These are phyloP conservation scores for Termitomyces sp. DNA, from an alignment of 768 basidiomycete genomes.

Conservation along the genomic window DNA sequence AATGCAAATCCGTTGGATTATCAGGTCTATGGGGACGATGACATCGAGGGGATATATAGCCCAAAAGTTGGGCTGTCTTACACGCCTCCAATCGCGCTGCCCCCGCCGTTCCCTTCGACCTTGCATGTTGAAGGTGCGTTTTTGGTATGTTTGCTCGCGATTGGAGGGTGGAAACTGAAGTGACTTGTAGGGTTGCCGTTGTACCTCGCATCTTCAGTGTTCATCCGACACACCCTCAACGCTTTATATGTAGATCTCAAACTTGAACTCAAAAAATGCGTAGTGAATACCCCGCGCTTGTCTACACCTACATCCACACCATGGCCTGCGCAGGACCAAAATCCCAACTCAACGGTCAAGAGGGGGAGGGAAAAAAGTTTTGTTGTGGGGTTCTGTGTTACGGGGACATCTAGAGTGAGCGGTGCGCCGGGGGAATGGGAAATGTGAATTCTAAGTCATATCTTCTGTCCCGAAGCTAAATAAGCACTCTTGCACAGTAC, in stretches of 20 bases:
- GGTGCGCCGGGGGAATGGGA: constrained; percentile 65
- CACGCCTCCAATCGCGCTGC: constrained; percentile 61
- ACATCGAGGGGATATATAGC: constrained; percentile 54
- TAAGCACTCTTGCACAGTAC: background rate
- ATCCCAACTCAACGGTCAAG: background rate
- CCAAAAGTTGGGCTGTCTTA: constrained; percentile 58
- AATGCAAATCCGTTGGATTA: constrained; percentile 23
- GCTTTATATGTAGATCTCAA: constrained; percentile 65
- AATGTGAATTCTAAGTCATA: constrained; percentile 28
- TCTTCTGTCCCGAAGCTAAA: background rate
- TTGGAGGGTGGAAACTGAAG: background rate
- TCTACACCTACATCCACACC: background rate
- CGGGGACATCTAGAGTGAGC: constrained; percentile 59
- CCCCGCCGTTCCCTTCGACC: constrained; percentile 63
- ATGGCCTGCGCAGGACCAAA: background rate
- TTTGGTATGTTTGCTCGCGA: background rate
- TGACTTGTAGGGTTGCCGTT: constrained; percentile 52
- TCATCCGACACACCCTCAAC: constrained; percentile 70
- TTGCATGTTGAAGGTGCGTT: constrained; percentile 64
- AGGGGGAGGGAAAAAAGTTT: constrained; percentile 53
- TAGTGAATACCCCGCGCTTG: constrained; percentile 26
- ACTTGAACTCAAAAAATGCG: constrained; percentile 49
- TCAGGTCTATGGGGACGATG: constrained; percentile 22
- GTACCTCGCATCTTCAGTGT: constrained; percentile 64
- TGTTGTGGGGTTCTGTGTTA: constrained; percentile 47